Conservation (phyloP, 176 grass and related monocot species). For the Triticum urartu region DNA sequence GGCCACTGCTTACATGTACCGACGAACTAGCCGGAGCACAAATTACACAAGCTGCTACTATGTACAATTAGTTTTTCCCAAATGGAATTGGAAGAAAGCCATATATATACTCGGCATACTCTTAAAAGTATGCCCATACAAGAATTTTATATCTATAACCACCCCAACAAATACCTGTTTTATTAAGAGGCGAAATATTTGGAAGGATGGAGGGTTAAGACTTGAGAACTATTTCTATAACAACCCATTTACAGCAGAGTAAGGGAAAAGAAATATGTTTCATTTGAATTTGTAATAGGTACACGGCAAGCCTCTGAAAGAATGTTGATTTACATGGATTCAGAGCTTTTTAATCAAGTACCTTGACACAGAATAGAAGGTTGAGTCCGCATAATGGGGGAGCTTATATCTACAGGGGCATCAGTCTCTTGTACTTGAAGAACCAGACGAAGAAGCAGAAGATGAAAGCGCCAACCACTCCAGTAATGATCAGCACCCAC, state of each 20-base stretch:
- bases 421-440: constrained; percentile 81
- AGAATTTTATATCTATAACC: neutral
- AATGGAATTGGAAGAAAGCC: too few relatives aligned
- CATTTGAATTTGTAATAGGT: constrained; percentile 15
- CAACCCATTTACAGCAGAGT: neutral
- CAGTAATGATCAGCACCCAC: constrained; percentile 61
- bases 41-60: neutral
- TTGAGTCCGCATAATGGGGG: neutral
- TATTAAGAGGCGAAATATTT: neutral
- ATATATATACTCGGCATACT: too few relatives aligned
- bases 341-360: constrained; percentile 24
- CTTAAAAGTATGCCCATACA: too few relatives aligned
- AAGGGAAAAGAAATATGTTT: constrained; percentile 17
- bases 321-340: constrained; percentile 54
- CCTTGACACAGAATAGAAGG: constrained; percentile 23
- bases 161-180: neutral
- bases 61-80: too few relatives aligned
- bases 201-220: neutral
- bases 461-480: constrained; percentile 49
- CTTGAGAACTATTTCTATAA: neutral
- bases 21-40: neutral
- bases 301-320: constrained; percentile 34
- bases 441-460: constrained; percentile 81
- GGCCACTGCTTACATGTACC: neutral
- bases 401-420: constrained; percentile 62